These are phyloP conservation scores for Rubia occidens DNA, from an alignment of 305 asterid species.

Conservation along the genomic window DNA sequence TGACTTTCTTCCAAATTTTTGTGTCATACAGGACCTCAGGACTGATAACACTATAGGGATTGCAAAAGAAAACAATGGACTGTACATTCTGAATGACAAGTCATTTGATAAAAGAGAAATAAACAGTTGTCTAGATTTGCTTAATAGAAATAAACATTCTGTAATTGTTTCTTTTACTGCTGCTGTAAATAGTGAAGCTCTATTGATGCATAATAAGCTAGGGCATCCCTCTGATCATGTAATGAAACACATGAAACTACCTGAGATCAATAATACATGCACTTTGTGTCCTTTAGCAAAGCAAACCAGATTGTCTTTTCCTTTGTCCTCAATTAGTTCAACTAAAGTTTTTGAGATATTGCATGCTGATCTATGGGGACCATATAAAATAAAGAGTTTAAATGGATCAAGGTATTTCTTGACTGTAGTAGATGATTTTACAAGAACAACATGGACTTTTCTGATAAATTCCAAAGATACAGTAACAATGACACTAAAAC, in stretches of 20 bases:
- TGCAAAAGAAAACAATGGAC: background rate
- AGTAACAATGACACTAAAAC: too few species aligned
- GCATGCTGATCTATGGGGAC: conserved; percentile 13
- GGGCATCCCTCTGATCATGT: too few species aligned
- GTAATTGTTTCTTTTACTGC: too few species aligned
- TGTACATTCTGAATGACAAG: background rate
- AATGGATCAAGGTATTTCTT: too few species aligned
- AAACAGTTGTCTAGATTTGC: too few species aligned
- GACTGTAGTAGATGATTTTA: too few species aligned
- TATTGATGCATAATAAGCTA: background rate
- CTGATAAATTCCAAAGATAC: background rate
- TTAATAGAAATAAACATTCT: too few species aligned
- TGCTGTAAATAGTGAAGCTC: too few species aligned
- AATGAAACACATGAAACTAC: too few species aligned
- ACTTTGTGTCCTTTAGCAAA: background rate
- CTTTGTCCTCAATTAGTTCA: background rate
- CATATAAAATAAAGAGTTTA: background rate
- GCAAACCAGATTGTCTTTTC: background rate
- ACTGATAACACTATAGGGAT: background rate
- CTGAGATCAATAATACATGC: background rate
- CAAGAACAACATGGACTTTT: background rate
- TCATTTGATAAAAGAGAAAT: background rate
- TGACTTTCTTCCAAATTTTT: background rate
- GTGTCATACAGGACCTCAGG: too few species aligned
- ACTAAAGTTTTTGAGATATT: background rate